phyloP scores from a whole-genome alignment of 192 early-diverging fungal genomes.

The Entomortierella lignicola region DNA sequence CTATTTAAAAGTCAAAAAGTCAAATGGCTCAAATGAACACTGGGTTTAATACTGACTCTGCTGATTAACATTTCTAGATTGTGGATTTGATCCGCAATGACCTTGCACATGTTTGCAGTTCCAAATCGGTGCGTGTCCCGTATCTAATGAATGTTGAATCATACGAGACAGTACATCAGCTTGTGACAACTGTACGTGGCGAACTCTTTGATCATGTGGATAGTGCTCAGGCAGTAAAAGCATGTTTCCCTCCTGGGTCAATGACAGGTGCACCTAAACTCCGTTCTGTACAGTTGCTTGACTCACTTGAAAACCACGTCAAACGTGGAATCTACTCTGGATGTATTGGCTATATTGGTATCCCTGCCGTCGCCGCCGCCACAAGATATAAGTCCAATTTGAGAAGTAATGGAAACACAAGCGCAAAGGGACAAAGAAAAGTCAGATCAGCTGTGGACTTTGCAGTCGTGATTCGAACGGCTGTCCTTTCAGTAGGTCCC shows the following conservation, averaged over 20 bases:
- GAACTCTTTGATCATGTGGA: slow-evolving; percentile 68
- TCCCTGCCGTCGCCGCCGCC: slow-evolving; percentile 59
- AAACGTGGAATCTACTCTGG: slow-evolving; percentile 91
- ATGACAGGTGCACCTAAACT: slow-evolving; percentile 99
- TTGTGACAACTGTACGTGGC: slow-evolving; percentile 87
- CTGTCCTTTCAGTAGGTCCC: slow-evolving; percentile 61
- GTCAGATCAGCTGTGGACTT: slow-evolving; percentile 31
- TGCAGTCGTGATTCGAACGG: slow-evolving; percentile 92
- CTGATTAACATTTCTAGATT: slow-evolving; percentile 64
- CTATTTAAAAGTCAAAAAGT: no score
- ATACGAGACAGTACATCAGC: slow-evolving; percentile 92
- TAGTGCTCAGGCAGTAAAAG: slow-evolving; percentile 74
- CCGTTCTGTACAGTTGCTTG: slow-evolving; percentile 83
- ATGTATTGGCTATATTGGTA: slow-evolving; percentile 83
- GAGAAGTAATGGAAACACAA: background rate
- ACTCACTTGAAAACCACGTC: slow-evolving; percentile 74
- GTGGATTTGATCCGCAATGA: slow-evolving; percentile 97
- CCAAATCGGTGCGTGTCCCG: slow-evolving; percentile 78
- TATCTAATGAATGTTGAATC: slow-evolving; percentile 90
- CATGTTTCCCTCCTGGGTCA: slow-evolving; percentile 94
- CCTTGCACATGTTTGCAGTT: slow-evolving; percentile 77
- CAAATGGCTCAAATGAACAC: no score
- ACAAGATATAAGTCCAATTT: background rate
- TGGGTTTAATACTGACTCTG: background rate
- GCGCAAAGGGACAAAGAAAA: slow-evolving; percentile 2